Evolutionary conservation across 345 rosid genomes (phyloP).

Genomic region (Syzygium grande): DNA sequence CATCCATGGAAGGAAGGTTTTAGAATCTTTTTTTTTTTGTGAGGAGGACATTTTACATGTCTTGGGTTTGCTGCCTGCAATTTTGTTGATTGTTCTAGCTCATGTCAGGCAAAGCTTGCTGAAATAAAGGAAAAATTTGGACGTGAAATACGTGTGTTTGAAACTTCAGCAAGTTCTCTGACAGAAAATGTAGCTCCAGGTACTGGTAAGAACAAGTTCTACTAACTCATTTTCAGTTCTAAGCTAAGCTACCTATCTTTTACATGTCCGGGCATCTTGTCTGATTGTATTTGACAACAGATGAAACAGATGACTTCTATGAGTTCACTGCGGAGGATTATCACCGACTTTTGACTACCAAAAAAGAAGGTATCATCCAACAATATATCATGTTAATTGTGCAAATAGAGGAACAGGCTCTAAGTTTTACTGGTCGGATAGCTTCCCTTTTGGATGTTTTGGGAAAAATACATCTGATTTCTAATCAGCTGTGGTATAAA

Average conservation of each 20-base stretch:
- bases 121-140: conserved; percentile 66
- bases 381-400: neutral
- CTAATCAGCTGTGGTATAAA: neutral
- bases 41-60: neutral
- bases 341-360: conserved; percentile 38
- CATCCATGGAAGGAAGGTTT: neutral
- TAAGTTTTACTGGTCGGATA: neutral
- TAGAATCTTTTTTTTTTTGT: neutral
- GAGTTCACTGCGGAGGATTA: conserved; percentile 85
- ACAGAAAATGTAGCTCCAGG: conserved; percentile 26
- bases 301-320: conserved; percentile 74
- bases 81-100: neutral
- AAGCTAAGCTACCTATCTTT: neutral
- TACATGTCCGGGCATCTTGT: neutral
- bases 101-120: conserved; percentile 49
- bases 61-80: neutral
- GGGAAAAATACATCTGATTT: neutral
- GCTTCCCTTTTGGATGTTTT: neutral
- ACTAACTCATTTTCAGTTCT: neutral
- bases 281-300: conserved; percentile 20
- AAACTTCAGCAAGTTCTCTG: conserved; percentile 37
- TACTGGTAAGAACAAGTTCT: conserved; percentile 22
- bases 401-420: neutral
- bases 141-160: conserved; percentile 67
- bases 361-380: conserved; percentile 49